These are phyloP conservation scores for Yamadazyma ubonensis DNA, from an alignment of 805 yeast species.

Conservation along the genomic window DNA sequence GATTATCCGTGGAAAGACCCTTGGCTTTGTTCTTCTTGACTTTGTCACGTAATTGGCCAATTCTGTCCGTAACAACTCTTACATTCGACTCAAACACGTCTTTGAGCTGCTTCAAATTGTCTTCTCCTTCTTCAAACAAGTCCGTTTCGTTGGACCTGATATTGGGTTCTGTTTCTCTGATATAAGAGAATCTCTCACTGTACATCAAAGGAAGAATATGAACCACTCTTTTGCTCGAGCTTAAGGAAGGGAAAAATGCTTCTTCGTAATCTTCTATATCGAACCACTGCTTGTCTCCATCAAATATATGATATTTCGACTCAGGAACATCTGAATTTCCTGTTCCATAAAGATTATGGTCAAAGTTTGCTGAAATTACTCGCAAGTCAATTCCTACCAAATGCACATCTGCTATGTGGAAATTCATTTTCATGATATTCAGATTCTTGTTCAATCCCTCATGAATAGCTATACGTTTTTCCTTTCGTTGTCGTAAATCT, in stretches of 20 bases:
- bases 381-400: conserved; percentile 59
- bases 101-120: conserved; percentile 30
- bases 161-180: conserved; percentile 50
- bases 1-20: conserved; percentile 10
- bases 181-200: conserved; percentile 69
- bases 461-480: conserved; percentile 33
- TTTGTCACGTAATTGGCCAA: conserved; percentile 22
- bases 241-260: conserved; percentile 43
- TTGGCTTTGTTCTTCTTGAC: conserved; percentile 13
- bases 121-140: conserved; percentile 25
- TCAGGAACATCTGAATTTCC: neutral
- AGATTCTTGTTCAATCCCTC: conserved; percentile 48
- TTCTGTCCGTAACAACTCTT: conserved; percentile 26
- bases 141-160: conserved; percentile 15
- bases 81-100: conserved; percentile 29
- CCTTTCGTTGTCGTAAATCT: conserved; percentile 43
- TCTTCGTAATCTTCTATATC: conserved; percentile 64
- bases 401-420: conserved; percentile 64
- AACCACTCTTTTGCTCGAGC: conserved; percentile 40
- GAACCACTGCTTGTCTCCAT: conserved; percentile 58
- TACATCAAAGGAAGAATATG: conserved; percentile 59
- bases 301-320: conserved; percentile 35
- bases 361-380: conserved; percentile 49
- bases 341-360: conserved; percentile 26
- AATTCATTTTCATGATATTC: conserved; percentile 54